A percentile compares a stretch with the other conserved stretches of the same genome.
Conservation (phyloP, 2,329 filamentous ascomycete species). For the Sporothrix brunneoviolacea region DNA sequence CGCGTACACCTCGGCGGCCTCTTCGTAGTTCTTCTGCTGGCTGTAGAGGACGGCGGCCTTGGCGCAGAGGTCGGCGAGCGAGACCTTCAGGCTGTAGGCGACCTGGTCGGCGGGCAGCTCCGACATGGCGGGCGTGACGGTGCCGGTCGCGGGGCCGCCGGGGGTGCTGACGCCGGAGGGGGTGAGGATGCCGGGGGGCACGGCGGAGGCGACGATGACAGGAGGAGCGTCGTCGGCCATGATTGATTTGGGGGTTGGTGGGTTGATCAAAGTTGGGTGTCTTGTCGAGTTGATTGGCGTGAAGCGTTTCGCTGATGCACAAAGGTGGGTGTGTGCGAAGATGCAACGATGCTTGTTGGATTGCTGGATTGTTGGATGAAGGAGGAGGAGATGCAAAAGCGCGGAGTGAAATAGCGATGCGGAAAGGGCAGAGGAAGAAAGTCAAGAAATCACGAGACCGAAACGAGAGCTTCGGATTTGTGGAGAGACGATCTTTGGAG, state of each 20-base stretch:
- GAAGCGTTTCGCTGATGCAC: too few species aligned
- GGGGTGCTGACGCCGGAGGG: slow-evolving; percentile 24
- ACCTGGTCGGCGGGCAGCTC: slow-evolving; percentile 29
- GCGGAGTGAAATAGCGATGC: too few species aligned
- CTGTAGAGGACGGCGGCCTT: slow-evolving; percentile 80
- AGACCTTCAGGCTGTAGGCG: slow-evolving; percentile 43
- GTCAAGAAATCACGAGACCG: neutral
- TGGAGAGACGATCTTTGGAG: neutral
- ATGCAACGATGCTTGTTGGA: too few species aligned
- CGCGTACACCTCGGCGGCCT: slow-evolving; percentile 81
- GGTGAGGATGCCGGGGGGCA: slow-evolving; percentile 11
- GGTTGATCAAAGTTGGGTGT: too few species aligned
- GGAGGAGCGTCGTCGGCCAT: slow-evolving; percentile 1
- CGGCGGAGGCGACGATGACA: slow-evolving; percentile 11
- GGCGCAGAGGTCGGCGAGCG: slow-evolving; percentile 69
- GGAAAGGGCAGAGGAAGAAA: too few species aligned
- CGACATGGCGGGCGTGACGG: slow-evolving; percentile 25
- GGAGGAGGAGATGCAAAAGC: neutral
- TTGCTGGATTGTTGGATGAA: too few species aligned
- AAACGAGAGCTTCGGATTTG: slow-evolving; percentile 1
- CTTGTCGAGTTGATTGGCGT: too few species aligned
- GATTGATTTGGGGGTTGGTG: too few species aligned
- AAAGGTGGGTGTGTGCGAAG: too few species aligned
- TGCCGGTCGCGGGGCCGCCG: slow-evolving; percentile 23
- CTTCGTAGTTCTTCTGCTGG: slow-evolving; percentile 73